Evolutionary conservation across 1,284 basidiomycete species (phyloP).

Genomic region (Ganoderma leucocontextum): DNA sequence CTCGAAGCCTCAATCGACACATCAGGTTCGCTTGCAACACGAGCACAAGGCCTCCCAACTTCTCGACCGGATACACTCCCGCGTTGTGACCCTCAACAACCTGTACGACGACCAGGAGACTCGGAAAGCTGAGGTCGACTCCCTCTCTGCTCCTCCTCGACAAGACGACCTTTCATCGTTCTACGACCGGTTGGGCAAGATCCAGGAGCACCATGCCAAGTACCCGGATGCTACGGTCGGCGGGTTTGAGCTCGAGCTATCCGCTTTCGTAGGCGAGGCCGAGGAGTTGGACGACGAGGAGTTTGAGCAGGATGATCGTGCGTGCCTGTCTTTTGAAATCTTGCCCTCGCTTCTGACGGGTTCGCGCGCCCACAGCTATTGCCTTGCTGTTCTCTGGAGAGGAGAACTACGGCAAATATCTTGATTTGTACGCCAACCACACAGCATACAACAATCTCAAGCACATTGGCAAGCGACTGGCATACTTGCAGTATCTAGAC

Average conservation of each 20-base stretch:
- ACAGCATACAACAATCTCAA: constrained; percentile 92
- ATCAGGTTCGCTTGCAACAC: constrained; percentile 75
- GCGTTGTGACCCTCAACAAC: constrained; percentile 70
- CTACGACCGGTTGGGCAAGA: constrained; percentile 91
- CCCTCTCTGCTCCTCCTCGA: constrained; percentile 63
- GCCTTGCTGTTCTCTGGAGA: constrained; percentile 94
- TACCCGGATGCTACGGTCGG: constrained; percentile 90
- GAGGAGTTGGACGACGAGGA: constrained; percentile 77
- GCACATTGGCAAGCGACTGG: constrained; percentile 78
- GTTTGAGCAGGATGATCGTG: constrained; percentile 83
- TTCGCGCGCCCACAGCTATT: constrained; percentile 63
- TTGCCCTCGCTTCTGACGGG: constrained; percentile 16
- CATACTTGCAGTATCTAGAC: constrained; percentile 94
- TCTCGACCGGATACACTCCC: constrained; percentile 81
- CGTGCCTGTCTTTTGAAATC: constrained; percentile 41
- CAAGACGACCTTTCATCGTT: constrained; percentile 90
- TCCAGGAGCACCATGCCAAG: constrained; percentile 95
- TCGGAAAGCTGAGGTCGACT: constrained; percentile 66
- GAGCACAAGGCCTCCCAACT: constrained; percentile 91
- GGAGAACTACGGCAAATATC: constrained; percentile 93
- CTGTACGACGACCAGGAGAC: constrained; percentile 80
- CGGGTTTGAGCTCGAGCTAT: constrained; percentile 84
- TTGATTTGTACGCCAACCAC: constrained; percentile 93
- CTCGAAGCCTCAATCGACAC: constrained; percentile 66
- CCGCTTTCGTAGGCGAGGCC: constrained; percentile 79